These are phyloP conservation scores for Porodaedalea pini DNA, from an alignment of 1,284 basidiomycete species.

Conservation along the genomic window DNA sequence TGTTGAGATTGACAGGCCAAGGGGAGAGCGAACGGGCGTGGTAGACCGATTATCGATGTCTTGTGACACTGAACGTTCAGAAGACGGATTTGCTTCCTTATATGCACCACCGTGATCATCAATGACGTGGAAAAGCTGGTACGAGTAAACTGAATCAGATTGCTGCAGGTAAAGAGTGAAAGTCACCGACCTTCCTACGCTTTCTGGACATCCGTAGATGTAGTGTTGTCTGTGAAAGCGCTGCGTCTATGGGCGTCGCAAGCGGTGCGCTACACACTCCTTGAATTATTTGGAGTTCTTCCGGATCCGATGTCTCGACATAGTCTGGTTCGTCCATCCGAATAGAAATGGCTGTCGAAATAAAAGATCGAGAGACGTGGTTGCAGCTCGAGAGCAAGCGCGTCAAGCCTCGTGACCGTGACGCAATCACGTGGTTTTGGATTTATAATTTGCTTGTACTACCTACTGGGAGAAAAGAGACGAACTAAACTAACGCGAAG, in stretches of 20 bases:
- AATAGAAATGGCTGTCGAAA: not conserved
- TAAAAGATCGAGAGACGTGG: not conserved
- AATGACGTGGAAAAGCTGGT: not conserved
- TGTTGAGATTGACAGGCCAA: not conserved
- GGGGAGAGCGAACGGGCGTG: not conserved
- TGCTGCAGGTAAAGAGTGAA: not conserved
- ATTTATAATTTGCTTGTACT: not conserved
- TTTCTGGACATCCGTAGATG: conserved; percentile 9
- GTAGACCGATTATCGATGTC: not conserved
- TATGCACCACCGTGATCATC: not conserved
- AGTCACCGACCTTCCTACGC: conserved; percentile 14
- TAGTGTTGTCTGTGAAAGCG: not conserved
- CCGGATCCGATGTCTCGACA: conserved; percentile 60
- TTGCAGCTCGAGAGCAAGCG: not conserved
- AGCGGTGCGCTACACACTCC: conserved; percentile 14
- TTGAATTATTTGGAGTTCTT: conserved; percentile 45
- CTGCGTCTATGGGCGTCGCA: not conserved
- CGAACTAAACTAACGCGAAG: too few relatives aligned
- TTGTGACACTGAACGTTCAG: not conserved
- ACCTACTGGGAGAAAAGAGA: too few relatives aligned
- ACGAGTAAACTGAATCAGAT: not conserved
- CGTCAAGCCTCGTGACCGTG: not conserved
- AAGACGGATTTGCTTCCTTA: not conserved
- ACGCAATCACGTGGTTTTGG: not conserved
- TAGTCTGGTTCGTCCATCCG: conserved; percentile 33